A percentile compares a stretch with the other conserved stretches of the same genome.
Conservation (phyloP, 2,329 filamentous ascomycete species). For the Fusarium sp. region DNA sequence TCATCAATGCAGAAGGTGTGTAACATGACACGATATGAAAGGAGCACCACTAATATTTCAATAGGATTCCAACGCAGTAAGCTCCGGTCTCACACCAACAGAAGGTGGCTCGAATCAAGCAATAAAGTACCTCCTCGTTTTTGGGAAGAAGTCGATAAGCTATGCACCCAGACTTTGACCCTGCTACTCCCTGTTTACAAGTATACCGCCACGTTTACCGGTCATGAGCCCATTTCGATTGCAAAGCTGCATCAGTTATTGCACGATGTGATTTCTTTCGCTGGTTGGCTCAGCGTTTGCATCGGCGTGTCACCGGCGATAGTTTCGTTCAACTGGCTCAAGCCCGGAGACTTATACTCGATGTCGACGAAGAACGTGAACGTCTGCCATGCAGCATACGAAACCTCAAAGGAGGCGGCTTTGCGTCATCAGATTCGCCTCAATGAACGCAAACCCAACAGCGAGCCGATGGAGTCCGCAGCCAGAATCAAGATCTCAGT, state of each 20-base stretch:
- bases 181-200: constrained; percentile 43
- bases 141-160: constrained; percentile 47
- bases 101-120: constrained; percentile 36
- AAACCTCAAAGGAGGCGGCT: constrained; percentile 23
- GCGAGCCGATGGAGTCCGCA: not conserved
- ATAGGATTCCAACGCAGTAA: constrained; percentile 47
- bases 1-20: constrained; percentile 46
- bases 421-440: constrained; percentile 4
- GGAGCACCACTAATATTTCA: constrained; percentile 5
- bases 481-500: constrained; percentile 50
- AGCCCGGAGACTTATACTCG: constrained; percentile 44
- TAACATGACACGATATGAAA: not conserved
- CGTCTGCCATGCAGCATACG: constrained; percentile 29
- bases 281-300: constrained; percentile 47
- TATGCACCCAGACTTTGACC: constrained; percentile 35
- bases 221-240: constrained; percentile 8
- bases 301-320: constrained; percentile 42
- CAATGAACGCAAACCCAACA: not conserved
- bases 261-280: constrained; percentile 46
- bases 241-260: constrained; percentile 40
- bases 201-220: constrained; percentile 23
- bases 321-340: constrained; percentile 43
- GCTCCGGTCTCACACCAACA: constrained; percentile 42
- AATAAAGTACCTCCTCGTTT: constrained; percentile 41
- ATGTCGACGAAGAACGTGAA: constrained; percentile 36